Evolutionary conservation across 2,329 filamentous ascomycete species (phyloP).

Genomic region (Diaporthe sp.): DNA sequence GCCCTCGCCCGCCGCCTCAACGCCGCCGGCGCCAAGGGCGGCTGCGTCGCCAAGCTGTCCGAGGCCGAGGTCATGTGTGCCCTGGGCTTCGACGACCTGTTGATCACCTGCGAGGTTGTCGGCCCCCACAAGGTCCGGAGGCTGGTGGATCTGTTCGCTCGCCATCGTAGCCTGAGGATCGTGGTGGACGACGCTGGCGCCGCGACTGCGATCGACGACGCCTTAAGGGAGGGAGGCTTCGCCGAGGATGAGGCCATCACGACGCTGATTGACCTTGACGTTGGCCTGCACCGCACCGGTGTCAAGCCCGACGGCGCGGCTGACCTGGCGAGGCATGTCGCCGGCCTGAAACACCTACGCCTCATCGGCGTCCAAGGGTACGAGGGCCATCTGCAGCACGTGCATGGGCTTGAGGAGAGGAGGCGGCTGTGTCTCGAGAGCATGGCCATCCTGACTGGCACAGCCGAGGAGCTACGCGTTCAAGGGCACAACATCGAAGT

Average conservation of each 20-base stretch:
- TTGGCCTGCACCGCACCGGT: slow-evolving; percentile 61
- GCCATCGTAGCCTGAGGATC: slow-evolving; percentile 51
- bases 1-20: slow-evolving; percentile 55
- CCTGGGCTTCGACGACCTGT: slow-evolving; percentile 57
- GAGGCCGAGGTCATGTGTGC: slow-evolving; percentile 55
- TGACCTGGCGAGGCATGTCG: slow-evolving; percentile 52
- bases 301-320: slow-evolving; percentile 53
- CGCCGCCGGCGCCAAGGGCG: slow-evolving; percentile 58
- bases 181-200: slow-evolving; percentile 59
- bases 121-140: slow-evolving; percentile 56
- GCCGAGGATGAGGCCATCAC: slow-evolving; percentile 46
- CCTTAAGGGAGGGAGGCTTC: slow-evolving; percentile 48
- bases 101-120: slow-evolving; percentile 63
- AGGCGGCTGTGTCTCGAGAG: slow-evolving; percentile 54
- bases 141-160: slow-evolving; percentile 55
- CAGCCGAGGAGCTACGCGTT: slow-evolving; percentile 52
- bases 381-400: slow-evolving; percentile 63
- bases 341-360: slow-evolving; percentile 48
- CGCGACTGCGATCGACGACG: slow-evolving; percentile 56
- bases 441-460: slow-evolving; percentile 55
- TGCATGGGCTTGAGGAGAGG: slow-evolving; percentile 55
- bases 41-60: slow-evolving; percentile 62
- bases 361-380: slow-evolving; percentile 63
- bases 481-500: slow-evolving; percentile 57
- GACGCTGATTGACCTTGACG: slow-evolving; percentile 60